These are phyloP conservation scores for Medicago truncatula DNA, from an alignment of 306 rosid genomes.

Conservation along the genomic window MtrunA17r5.0-ANR NC_053048.1:45905001-45905500, in stretches of 20 bases:
- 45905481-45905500: neutral
- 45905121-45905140: neutral
- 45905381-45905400: neutral
- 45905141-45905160: neutral
- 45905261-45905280: conserved; percentile 26
- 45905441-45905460: neutral
- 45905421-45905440: neutral
- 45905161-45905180: neutral
- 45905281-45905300: conserved; percentile 51
- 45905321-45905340: conserved; percentile 19
- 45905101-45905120: neutral
- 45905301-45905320: conserved; percentile 28
- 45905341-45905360: conserved; percentile 12
- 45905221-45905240: conserved; percentile 35
- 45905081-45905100: no score
- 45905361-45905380: conserved; percentile 3
- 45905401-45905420: neutral
- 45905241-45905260: conserved; percentile 24
- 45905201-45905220: neutral
- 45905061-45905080: no score
- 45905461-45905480: neutral
- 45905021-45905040: no score
- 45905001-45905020: no score
- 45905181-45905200: conserved; percentile 5
- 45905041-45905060: no score